Evolutionary conservation across 257 asterid genomes (phyloP), one percentile per base, ranked within the genome.

Genomic region (Fraxinus cuspidata): DNA sequence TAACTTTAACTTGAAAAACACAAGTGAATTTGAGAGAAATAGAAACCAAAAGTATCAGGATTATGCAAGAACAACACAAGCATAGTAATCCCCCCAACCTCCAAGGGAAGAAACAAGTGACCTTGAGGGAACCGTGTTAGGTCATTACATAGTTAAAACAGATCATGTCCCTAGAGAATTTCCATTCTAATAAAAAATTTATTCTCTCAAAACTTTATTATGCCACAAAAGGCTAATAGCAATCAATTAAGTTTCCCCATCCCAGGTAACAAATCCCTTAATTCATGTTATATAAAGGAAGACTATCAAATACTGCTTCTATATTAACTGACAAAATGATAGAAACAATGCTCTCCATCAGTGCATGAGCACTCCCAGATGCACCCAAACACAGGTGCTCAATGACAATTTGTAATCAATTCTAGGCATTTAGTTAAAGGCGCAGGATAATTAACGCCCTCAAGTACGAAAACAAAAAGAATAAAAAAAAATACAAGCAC

Each of bases 1-100:
- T 75, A 77, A 81, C 71, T 74, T 28, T 70, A 31, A 77, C 65
- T 42, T 66, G 58, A 23, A 78, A 71, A 64, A 70, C 11, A 53
- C 27, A 82, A 7, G 7, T 31, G 40, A 49, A 49, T 3, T 40
- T n/a, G 47, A 69, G 37, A 74, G 64, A 32, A 12, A 70, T 69
- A 25, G 34, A 51, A 44, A 71, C 12, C 51, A 72, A 77, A 37
- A 63, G 66, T 37, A 32, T 73, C 71, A 71, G 28, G 68, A 71
- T n/a, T 66, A 63, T 47, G 31, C 72, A 74, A 58, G 29, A 58
- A 58, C 28, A 70, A 32, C 37, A 77, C 56, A 74, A 64, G 73
- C 27, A 31, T 23, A 74, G 73, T 21, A 74, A 70, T 64, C 35
- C 47, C 71, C 0, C 64, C 77, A 49, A 77, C 53, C 75, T 66